Base-by-base conservation (phyloP, 352 stramenopile species). In the Phytophthora uliginosa region DNA sequence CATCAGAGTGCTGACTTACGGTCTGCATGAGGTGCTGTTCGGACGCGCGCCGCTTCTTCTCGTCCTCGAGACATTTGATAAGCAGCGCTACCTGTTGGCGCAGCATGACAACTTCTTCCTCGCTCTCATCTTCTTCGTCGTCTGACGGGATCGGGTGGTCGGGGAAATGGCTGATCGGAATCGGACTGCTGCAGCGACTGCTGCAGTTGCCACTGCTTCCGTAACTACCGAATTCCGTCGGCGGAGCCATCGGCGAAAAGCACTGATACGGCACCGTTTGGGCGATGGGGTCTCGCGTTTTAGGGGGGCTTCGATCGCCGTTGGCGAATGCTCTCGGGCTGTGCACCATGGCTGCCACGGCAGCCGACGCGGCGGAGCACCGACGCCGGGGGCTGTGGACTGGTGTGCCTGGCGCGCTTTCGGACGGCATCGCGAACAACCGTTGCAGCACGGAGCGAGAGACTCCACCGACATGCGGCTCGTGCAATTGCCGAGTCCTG, bases 21-120 rank as follows among this genome's bases (percentile, higher is more conserved):
- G 78, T 77, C 63, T 93, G 83, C 83, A 92, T 92, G 59, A 89
- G 79, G 18, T 90, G 82, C 54, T 92, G 84, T 52, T 93, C 86
- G 8, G 74, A 73, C 4, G 82, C 75, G 50, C 86, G 86, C 8
- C 82, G 79, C 64, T 91, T 91, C 73, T 90, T 90, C 71, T 93
- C 86, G 22, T 87, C 76, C 40, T 92, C 86, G 6, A 93, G 78
- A 58, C 69, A 82, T 57, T 85, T 81, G 55, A 82, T 56, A 42
- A 93, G 76, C 63, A 92, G 67, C 67, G 74, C 71, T 59, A 92
- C 82, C 51, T 89, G 81, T 58, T 91, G 81, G 4, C 82, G 77
- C 61, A 93, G 79, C 62, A 78, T 75, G 47, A 55, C 36, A 28
- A 88, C 72, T 50, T 86, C 74, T 18, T 82, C 75, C 28, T 80